Evolutionary conservation across 768 basidiomycete genomes (phyloP), one percentile per base, ranked within the genome.

Genomic region (Kwoniella europaea): DNA sequence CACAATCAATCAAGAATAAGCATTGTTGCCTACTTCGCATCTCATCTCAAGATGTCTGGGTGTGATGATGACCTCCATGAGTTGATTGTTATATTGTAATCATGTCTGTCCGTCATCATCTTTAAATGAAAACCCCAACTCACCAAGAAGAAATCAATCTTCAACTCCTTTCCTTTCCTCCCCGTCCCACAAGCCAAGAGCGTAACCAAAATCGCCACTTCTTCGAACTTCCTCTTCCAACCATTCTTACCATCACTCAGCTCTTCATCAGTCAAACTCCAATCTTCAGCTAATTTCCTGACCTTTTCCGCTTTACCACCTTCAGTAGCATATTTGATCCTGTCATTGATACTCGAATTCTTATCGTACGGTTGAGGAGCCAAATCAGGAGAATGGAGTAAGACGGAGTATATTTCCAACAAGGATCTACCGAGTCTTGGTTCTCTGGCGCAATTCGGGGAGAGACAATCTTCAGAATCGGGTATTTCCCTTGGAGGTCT

Each of bases 91-190:
- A 6, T 35, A 35, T 7, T 35, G 35, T 0, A 9, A 35, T 35
- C 35, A 35, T 35, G 35, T 35, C 35, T 35, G 35, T 35, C 5
- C 35, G 5, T 6, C 5, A 6, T 35, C 35, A 35, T 35, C 35
- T 35, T 6, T 35, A 35, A 35, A 35, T 6, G 5, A 35, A 7
- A 13, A 22, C 5, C 18, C 46, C 41, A 27, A 75, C 79, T 69
- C 57, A 78, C 79, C 67, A 80, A 52, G 74, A 80, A 78, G 68
- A 80, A 80, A 63, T 80, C 79, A 9, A 80, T 68, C 53, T 71
- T 73, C 7, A 67, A 58, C 52, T 64, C 69, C 50, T 66, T 63
- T 2, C 77, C 77, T 15, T 42, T 41, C 29, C 77, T 55, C 10
- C 77, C 72, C 1, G 77, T 75, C 10, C 67, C 73, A 60, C 68